A percentile compares a stretch with the other conserved stretches of the same genome.
phyloP scores from a whole-genome alignment of 208 protist genomes.

The Crithidia mellificae region DNA sequence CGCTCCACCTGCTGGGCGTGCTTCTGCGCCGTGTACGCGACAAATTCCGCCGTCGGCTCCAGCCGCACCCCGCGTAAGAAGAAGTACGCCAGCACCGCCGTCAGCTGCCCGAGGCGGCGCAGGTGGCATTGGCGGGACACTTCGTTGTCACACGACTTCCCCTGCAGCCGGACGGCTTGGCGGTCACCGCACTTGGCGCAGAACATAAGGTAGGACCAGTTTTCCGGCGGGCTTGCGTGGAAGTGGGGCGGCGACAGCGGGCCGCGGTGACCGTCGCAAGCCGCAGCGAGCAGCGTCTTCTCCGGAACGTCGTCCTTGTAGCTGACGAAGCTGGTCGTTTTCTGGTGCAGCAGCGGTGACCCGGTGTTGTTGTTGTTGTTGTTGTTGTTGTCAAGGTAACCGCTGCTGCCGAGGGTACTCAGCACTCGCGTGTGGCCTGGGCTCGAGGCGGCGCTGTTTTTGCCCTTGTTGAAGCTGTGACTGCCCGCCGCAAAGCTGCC shows the following conservation, averaged over 20 bases:
- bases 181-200: conserved; percentile 44
- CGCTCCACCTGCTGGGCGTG: conserved; percentile 30
- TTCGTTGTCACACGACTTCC: conserved; percentile 41
- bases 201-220: conserved; percentile 61
- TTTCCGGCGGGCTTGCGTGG: conserved; percentile 27
- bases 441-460: conserved; percentile 11
- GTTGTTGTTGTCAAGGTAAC: conserved; percentile 15
- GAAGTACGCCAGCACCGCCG: conserved; percentile 53
- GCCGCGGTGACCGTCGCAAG: too few species aligned
- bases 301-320: conserved; percentile 14
- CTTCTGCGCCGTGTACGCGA: conserved; percentile 32
- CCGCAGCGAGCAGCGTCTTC: neutral
- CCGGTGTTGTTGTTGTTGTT: conserved; percentile 14
- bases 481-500: conserved; percentile 16
- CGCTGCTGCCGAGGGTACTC: conserved; percentile 24
- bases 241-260: conserved; percentile 34
- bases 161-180: conserved; percentile 35
- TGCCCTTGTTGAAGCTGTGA: conserved; percentile 19
- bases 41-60: conserved; percentile 31
- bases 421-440: conserved; percentile 22
- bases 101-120: conserved; percentile 50
- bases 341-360: conserved; percentile 20
- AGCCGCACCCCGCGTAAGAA: conserved; percentile 40
- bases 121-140: conserved; percentile 32
- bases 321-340: conserved; percentile 23